Conservation (phyloP, 352 stramenopile species). For the Phytophthora podocarpi region DNA sequence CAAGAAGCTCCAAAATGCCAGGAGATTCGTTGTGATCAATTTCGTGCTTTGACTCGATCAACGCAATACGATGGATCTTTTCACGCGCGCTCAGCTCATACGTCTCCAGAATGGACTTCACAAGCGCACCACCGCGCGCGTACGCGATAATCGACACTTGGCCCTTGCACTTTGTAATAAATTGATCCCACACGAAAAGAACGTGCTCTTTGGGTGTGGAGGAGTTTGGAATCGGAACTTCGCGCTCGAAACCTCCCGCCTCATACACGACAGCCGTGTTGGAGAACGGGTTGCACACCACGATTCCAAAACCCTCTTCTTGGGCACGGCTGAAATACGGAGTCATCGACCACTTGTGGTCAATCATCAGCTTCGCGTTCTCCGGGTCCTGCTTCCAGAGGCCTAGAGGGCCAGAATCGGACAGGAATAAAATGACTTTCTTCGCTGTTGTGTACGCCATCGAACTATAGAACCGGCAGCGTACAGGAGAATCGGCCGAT, state of each 20-base stretch:
- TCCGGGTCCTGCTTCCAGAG: conserved; percentile 84
- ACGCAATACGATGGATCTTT: conserved; percentile 82
- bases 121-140: conserved; percentile 75
- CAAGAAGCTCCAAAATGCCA: conserved; percentile 80
- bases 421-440: conserved; percentile 87
- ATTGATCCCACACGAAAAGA: conserved; percentile 89
- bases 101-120: conserved; percentile 86
- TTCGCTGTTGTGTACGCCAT: conserved; percentile 90
- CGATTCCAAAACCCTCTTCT: conserved; percentile 85
- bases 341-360: conserved; percentile 91
- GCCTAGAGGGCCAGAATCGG: conserved; percentile 83
- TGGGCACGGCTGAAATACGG: conserved; percentile 84
- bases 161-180: conserved; percentile 78
- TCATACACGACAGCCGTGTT: conserved; percentile 91
- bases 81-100: conserved; percentile 75
- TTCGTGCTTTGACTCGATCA: conserved; percentile 90
- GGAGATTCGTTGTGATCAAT: conserved; percentile 82
- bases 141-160: conserved; percentile 89
- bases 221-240: conserved; percentile 85
- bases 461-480: conserved; percentile 87
- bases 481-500: conserved; percentile 85
- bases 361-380: conserved; percentile 54
- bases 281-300: conserved; percentile 89
- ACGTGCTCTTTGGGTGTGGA: conserved; percentile 85
- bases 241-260: conserved; percentile 85